Evolutionary conservation across 73 alveolate genomes (phyloP).

Genomic region (Tetrahymena elliotti): DNA sequence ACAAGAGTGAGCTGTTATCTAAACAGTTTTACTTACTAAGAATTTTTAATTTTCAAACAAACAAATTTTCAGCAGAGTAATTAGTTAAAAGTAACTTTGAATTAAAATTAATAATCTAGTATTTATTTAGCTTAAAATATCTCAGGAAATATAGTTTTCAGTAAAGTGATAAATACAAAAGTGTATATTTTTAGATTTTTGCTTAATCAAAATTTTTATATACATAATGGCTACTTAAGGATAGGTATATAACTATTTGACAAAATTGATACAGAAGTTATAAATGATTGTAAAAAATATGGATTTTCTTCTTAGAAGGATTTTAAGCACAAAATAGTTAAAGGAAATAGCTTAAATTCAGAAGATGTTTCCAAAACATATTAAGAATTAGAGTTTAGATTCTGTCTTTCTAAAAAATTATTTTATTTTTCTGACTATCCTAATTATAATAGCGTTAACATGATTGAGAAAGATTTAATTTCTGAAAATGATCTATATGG

Average conservation of each 20-base stretch:
- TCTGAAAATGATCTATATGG: background rate
- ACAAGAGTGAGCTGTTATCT: background rate
- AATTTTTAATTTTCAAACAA: background rate
- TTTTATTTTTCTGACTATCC: background rate
- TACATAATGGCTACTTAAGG: background rate
- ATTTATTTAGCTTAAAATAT: background rate
- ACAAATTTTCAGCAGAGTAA: background rate
- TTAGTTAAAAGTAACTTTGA: background rate
- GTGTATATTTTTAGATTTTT: background rate
- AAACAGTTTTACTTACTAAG: background rate
- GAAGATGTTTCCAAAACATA: background rate
- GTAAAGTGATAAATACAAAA: background rate
- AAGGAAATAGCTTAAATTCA: background rate
- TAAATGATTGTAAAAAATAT: background rate
- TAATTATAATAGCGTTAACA: background rate
- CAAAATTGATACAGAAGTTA: background rate
- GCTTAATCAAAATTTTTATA: background rate
- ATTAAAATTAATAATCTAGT: background rate
- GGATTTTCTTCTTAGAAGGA: background rate
- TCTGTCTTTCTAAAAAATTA: background rate
- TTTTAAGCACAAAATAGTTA: background rate
- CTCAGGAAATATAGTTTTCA: background rate
- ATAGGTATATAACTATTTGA: background rate
- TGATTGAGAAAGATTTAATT: background rate
- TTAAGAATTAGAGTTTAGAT: background rate